Conservation (phyloP, 495 filamentous ascomycete species). For the Bathelium albidoporum region DNA sequence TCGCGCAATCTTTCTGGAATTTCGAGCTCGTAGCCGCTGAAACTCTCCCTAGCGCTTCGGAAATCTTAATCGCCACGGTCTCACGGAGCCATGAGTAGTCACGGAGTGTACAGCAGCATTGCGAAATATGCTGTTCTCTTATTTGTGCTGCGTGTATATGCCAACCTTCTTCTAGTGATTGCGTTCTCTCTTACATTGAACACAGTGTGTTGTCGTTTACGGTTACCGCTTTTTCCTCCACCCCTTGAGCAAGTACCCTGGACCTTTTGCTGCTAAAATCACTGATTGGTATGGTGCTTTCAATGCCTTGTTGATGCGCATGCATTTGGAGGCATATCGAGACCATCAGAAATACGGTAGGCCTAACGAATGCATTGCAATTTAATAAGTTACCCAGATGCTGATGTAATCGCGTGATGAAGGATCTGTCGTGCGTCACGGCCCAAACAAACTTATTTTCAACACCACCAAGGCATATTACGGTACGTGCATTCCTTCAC, state of each 20-base stretch:
- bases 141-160: neutral
- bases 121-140: neutral
- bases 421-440: slow-evolving; percentile 45
- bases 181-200: neutral
- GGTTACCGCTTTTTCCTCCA: neutral
- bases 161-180: neutral
- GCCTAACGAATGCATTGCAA: slow-evolving; percentile 50
- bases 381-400: too few relatives aligned
- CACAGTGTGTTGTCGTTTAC: neutral
- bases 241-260: neutral
- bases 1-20: too few relatives aligned
- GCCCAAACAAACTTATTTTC: slow-evolving; percentile 51
- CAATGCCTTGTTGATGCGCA: neutral
- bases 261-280: neutral
- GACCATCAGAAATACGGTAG: slow-evolving; percentile 38
- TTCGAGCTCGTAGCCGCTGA: too few relatives aligned
- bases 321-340: neutral
- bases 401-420: too few relatives aligned
- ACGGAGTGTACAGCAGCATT: too few relatives aligned
- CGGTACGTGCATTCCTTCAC: too few relatives aligned
- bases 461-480: slow-evolving; percentile 44
- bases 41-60: too few relatives aligned
- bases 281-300: neutral
- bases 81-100: too few relatives aligned
- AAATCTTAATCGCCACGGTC: too few relatives aligned